Conservation (phyloP, 345 rosid species). For the Salix udensis region DNA sequence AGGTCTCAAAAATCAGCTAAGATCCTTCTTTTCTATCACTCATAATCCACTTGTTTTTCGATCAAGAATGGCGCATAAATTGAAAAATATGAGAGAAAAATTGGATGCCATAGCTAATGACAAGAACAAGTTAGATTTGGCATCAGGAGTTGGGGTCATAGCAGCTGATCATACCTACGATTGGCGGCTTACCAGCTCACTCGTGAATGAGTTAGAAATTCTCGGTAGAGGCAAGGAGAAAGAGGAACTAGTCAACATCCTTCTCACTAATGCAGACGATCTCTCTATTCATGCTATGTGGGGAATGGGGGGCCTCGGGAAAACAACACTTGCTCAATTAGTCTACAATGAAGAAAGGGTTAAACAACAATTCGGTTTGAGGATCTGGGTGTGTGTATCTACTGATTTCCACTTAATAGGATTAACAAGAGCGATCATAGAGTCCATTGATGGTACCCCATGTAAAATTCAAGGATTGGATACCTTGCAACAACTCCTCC, state of each 20-base stretch:
- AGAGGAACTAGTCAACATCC: neutral
- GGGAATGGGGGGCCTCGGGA: constrained; percentile 2
- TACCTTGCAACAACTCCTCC: neutral
- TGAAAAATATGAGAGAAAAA: neutral
- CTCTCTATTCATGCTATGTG: constrained; percentile 7
- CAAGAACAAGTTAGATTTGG: neutral
- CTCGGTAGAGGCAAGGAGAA: neutral
- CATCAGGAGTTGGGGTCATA: no score
- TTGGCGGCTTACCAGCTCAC: neutral
- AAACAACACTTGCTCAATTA: constrained; percentile 3
- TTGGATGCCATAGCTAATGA: constrained; percentile 6
- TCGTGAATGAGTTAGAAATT: constrained; percentile 1
- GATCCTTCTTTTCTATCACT: neutral
- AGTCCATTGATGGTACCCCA: neutral
- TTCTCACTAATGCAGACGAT: neutral
- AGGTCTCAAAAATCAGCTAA: neutral
- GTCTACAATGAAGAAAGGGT: constrained; percentile 1
- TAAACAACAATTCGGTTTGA: neutral
- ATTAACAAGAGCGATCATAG: neutral
- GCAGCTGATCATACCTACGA: neutral
- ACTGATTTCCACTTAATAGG: neutral
- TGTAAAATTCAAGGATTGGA: neutral
- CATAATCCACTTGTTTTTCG: neutral
- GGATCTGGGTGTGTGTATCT: constrained; percentile 11
- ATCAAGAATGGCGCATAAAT: neutral